Conservation (phyloP, 2,329 filamentous ascomycete genomes). For the Phaeomoniella chlamydospora region DNA sequence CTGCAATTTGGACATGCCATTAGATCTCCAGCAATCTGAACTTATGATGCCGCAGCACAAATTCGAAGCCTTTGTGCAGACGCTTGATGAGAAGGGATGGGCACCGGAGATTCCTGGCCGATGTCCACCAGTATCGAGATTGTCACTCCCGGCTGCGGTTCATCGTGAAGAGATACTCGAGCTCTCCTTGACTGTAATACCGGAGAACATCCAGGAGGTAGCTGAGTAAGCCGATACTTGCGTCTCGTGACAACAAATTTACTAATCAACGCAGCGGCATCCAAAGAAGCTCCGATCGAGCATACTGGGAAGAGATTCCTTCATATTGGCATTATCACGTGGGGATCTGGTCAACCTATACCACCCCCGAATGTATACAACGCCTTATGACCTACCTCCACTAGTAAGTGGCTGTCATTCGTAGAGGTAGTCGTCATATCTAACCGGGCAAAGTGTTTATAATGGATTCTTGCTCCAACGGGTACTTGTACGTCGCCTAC, state of each 20-base stretch:
- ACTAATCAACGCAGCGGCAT: too few relatives aligned
- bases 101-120: conserved; percentile 6
- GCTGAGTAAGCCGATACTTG: background rate
- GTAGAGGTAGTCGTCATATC: too few relatives aligned
- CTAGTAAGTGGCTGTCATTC: background rate
- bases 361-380: too few relatives aligned
- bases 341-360: background rate
- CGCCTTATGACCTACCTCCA: background rate
- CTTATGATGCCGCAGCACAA: conserved; percentile 14
- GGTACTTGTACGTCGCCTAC: background rate
- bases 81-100: conserved; percentile 16
- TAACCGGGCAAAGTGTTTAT: too few relatives aligned
- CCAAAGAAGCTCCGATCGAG: too few relatives aligned
- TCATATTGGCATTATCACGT: background rate
- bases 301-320: background rate
- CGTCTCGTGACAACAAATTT: too few relatives aligned
- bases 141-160: conserved; percentile 11
- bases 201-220: background rate
- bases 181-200: conserved; percentile 9
- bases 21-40: conserved; percentile 16
- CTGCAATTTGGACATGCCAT: conserved; percentile 22
- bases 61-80: conserved; percentile 12
- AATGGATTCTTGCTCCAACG: background rate
- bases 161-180: conserved; percentile 20
- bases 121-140: conserved; percentile 7